phyloP scores from a whole-genome alignment of 441 rosid species.

The Croton laevigatus region DNA sequence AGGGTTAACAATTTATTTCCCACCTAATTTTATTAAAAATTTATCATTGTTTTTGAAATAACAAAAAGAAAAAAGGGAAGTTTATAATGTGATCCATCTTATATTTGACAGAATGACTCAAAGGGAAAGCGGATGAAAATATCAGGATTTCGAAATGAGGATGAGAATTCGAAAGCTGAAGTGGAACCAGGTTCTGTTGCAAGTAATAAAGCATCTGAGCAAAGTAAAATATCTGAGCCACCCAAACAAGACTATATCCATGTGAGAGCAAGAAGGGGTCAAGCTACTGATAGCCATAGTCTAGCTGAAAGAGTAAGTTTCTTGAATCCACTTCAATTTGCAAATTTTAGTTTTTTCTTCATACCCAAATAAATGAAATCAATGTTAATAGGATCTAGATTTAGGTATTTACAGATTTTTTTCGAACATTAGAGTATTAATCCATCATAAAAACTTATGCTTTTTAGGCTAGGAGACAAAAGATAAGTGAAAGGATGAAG shows the following conservation, averaged over 20 bases:
- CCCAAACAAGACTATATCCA: conserved; percentile 68
- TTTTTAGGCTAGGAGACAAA: conserved; percentile 82
- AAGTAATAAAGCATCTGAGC: conserved; percentile 49
- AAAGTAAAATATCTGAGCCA: conserved; percentile 57
- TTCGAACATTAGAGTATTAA: neutral
- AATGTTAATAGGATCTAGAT: neutral
- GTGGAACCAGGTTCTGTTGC: conserved; percentile 58
- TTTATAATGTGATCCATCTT: conserved; percentile 4
- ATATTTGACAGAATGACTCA: conserved; percentile 53
- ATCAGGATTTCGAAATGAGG: conserved; percentile 42
- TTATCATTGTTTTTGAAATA: neutral
- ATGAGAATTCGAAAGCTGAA: conserved; percentile 49
- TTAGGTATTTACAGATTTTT: neutral
- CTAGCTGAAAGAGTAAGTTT: conserved; percentile 73
- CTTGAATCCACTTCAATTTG: conserved; percentile 16
- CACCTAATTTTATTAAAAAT: neutral
- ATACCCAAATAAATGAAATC: neutral
- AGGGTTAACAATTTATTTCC: neutral
- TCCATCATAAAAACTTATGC: conserved; percentile 5
- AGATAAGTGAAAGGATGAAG: conserved; percentile 89
- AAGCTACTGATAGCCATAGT: conserved; percentile 90
- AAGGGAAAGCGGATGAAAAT: conserved; percentile 52
- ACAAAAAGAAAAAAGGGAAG: neutral
- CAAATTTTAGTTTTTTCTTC: conserved; percentile 2
- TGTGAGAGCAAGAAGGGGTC: conserved; percentile 82